phyloP scores from a whole-genome alignment of 306 rosid genomes.

The Fagus crenata region DNA sequence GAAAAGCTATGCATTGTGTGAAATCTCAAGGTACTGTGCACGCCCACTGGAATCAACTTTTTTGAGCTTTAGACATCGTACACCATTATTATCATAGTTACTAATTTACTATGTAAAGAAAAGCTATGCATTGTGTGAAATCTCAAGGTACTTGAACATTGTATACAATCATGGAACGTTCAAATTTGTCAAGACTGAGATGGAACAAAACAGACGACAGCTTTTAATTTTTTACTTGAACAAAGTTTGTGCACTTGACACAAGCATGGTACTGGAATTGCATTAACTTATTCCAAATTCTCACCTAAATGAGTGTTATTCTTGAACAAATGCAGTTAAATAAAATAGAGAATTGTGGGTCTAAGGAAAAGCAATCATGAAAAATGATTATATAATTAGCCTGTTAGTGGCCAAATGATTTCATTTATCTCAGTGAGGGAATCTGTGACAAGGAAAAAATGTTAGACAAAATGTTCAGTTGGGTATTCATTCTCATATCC shows the following conservation, averaged over 20 bases:
- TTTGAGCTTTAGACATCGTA: too few species aligned
- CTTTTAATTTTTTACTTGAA: background rate
- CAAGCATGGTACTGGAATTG: background rate
- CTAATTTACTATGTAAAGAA: background rate
- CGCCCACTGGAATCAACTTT: too few species aligned
- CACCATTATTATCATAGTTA: background rate
- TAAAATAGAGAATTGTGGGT: background rate
- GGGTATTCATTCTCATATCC: constrained; percentile 91
- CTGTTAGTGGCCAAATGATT: constrained; percentile 4
- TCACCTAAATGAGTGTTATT: background rate
- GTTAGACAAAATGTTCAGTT: constrained; percentile 76
- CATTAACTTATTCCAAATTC: too few species aligned
- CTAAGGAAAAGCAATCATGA: background rate
- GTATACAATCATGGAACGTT: too few species aligned
- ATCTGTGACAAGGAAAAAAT: background rate
- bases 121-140: background rate
- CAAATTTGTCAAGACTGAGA: too few species aligned
- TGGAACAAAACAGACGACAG: background rate
- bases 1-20: background rate
- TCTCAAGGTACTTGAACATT: background rate
- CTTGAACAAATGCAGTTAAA: background rate
- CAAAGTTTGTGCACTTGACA: background rate
- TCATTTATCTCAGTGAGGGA: background rate
- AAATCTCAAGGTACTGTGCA: background rate
- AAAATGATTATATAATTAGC: constrained; percentile 11